Percentiles rank a stretch among this genome's conserved stretches.
Evolutionary conservation across 2,329 filamentous ascomycete genomes (phyloP).

Genomic region (Seiridium unicorne): DNA sequence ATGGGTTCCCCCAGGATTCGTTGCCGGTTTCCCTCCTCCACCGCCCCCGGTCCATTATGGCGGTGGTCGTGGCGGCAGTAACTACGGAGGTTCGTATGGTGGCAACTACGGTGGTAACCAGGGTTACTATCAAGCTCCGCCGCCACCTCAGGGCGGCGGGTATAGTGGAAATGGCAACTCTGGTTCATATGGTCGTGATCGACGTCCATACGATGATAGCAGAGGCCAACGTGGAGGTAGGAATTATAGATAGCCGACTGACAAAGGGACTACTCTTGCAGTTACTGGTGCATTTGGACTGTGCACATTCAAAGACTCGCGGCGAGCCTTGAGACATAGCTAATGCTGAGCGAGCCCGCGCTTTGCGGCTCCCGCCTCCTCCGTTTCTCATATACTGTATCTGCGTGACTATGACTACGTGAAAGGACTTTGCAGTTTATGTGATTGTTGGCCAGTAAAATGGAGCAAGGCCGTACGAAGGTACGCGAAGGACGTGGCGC

Average conservation of each 20-base stretch:
- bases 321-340: neutral
- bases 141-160: slow-evolving; percentile 15
- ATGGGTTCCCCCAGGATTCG: slow-evolving; percentile 37
- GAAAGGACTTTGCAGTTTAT: too few relatives aligned
- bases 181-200: slow-evolving; percentile 16
- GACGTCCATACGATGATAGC: slow-evolving; percentile 20
- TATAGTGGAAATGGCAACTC: slow-evolving; percentile 24
- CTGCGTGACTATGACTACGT: neutral
- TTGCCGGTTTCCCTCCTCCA: slow-evolving; percentile 35
- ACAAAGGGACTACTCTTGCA: neutral
- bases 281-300: neutral
- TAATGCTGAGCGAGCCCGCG: neutral
- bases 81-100: slow-evolving; percentile 18
- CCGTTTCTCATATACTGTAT: neutral
- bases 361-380: slow-evolving; percentile 4
- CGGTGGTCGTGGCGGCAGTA: slow-evolving; percentile 13
- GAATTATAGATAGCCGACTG: slow-evolving; percentile 13
- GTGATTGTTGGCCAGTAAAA: too few relatives aligned
- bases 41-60: slow-evolving; percentile 28
- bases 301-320: neutral
- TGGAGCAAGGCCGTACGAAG: too few relatives aligned
- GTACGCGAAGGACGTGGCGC: too few relatives aligned
- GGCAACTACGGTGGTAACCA: slow-evolving; percentile 22
- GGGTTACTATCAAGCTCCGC: slow-evolving; percentile 18
- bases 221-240: slow-evolving; percentile 13